phyloP scores from a whole-genome alignment of 2,329 filamentous ascomycete species.

The Daldinia sp. region DNA sequence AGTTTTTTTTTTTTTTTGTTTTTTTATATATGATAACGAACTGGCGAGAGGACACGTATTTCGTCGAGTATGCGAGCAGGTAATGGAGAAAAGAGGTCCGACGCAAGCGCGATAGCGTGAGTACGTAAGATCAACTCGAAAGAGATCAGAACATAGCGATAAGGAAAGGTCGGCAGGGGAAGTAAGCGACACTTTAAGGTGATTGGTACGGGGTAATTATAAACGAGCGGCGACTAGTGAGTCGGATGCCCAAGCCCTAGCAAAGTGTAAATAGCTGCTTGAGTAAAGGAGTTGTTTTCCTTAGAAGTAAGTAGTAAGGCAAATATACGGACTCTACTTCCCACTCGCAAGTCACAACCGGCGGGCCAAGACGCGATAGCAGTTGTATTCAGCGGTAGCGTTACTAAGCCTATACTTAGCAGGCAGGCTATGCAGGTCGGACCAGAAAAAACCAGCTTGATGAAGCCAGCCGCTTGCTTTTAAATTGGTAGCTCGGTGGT shows the following conservation, averaged over 20 bases:
- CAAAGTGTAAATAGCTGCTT: background rate
- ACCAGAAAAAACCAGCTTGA: background rate
- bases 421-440: background rate
- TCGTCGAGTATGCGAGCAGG: background rate
- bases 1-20: no score
- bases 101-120: slow-evolving; percentile 9
- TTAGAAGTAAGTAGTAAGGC: background rate
- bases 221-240: background rate
- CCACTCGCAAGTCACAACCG: background rate
- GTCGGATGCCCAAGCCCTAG: background rate
- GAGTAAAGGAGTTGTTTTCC: background rate
- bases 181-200: background rate
- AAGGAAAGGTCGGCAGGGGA: background rate
- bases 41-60: background rate
- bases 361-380: background rate
- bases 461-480: background rate
- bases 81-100: background rate
- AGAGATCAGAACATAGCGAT: slow-evolving; percentile 33
- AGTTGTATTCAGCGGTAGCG: background rate
- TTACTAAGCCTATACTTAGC: background rate
- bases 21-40: background rate
- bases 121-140: slow-evolving; percentile 13
- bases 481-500: background rate
- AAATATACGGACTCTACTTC: background rate
- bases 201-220: background rate